Base-by-base conservation (phyloP, 441 rosid species). In the Erodium moschatum region DNA sequence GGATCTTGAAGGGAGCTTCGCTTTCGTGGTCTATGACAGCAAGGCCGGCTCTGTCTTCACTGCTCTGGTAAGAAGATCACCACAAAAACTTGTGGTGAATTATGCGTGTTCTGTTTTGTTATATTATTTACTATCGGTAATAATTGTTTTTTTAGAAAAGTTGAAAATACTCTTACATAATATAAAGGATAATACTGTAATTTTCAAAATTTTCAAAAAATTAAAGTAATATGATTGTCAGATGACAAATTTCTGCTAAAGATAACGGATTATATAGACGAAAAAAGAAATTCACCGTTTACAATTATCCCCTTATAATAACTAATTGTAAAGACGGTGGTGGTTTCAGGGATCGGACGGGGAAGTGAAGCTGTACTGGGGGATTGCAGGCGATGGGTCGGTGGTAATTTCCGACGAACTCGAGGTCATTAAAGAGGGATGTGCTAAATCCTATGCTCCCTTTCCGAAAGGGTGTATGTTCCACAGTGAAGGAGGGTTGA, bases 401-500 rank as follows among this genome's bases (percentile, higher is more conserved):
- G 86, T 89, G 24, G 90, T 89, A 6, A 79, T 93, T 1, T 83
- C 89, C 13, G 96, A 91, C 71, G 80, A 85, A 58, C 65, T 84
- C 73, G 92, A 85, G 70, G 84, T 86, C 0, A 81, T 93, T 1
- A 93, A 93, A 70, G 91, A 82, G 68, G 84, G 98, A 3, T 93
- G 98, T 75, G 94, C 89, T 2, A 90, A 93, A 76, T 89, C 98
- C 6, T 93, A 75, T 75, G 97, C 98, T 5, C 91, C 96, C 40
- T 93, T 93, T 69, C 98, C 98, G 13, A 65, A 77, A 68, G 98
- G 97, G n/a, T 93, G 92, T n/a, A 89, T 88, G 97, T 87, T 88
- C 79, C 87, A 93, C 67, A 89, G 88, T 5, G 92, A 81, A 48
- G 87, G 78, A 73, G 98, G 98, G 35, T 71, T 93, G 78, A 84